Evolutionary conservation across 2,329 filamentous ascomycete genomes (phyloP).

Genomic region (Colletotrichum kahawae): DNA sequence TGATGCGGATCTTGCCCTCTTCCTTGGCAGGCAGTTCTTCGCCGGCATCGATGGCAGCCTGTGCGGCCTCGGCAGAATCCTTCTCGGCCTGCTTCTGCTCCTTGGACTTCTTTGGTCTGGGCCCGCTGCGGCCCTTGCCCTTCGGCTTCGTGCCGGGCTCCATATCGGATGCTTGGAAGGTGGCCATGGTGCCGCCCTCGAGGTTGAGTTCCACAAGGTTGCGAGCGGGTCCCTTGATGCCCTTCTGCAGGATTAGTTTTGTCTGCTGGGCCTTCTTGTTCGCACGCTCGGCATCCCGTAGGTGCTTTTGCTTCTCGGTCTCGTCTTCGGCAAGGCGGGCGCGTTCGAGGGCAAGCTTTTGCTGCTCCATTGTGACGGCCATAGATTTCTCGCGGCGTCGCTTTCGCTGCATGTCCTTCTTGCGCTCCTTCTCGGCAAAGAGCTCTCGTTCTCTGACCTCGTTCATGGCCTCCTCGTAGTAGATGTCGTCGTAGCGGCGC

Average conservation of each 20-base stretch:
- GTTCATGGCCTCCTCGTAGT: conserved; percentile 81
- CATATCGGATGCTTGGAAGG: conserved; percentile 73
- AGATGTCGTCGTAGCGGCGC: conserved; percentile 75
- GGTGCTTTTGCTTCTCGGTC: conserved; percentile 77
- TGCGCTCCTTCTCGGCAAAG: conserved; percentile 95
- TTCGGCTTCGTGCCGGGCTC: conserved; percentile 54
- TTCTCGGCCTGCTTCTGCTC: conserved; percentile 84
- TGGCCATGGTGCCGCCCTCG: conserved; percentile 84
- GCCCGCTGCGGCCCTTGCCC: conserved; percentile 60
- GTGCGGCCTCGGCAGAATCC: conserved; percentile 83
- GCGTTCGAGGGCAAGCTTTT: conserved; percentile 80
- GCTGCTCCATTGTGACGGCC: conserved; percentile 89
- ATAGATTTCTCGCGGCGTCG: conserved; percentile 94
- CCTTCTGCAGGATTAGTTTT: conserved; percentile 84
- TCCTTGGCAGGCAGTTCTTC: conserved; percentile 71
- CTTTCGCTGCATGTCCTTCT: conserved; percentile 99
- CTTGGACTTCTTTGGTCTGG: conserved; percentile 88
- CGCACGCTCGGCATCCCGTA: conserved; percentile 86
- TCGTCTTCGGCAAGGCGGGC: conserved; percentile 83
- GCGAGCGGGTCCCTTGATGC: conserved; percentile 77
- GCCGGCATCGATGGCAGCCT: conserved; percentile 81
- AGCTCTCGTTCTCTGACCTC: conserved; percentile 91
- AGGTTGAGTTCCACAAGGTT: conserved; percentile 75
- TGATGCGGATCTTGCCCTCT: conserved; percentile 66
- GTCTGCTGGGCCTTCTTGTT: conserved; percentile 94